Evolutionary conservation across 2,329 filamentous ascomycete species (phyloP), one percentile per base, ranked within the genome.

Genomic region (Coniochaeta hoffmannii): DNA sequence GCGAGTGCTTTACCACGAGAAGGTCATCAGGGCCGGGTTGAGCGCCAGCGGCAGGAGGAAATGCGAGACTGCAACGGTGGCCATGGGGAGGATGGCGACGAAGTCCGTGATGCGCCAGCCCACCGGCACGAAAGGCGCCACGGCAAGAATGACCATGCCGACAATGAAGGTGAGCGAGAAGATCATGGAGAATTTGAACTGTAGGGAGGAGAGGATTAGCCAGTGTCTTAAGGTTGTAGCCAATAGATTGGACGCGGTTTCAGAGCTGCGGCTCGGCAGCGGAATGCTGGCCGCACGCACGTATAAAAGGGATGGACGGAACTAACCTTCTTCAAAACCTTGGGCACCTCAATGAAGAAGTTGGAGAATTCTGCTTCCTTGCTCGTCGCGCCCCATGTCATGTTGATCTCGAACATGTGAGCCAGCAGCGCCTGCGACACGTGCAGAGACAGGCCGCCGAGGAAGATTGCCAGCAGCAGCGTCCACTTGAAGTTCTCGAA

Each of bases 401-500:
- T 93, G 71, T 94, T 81, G 66, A 93, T 84, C 72, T 89, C 84
- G 68, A 94, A 89, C 82, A 94, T 89, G 74, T 95, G 90, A 4
- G 85, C 80, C 49, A 94, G 72, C 32, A 96, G 76, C 1, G 90
- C 90, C 68, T 92, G 87, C 30, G 83, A 89, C 51, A 96, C 82
- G 72, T 95, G 89, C 34, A 95, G 79, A 1, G 85, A 89, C 52
- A 94, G 77, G 36, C 90, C 90, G 53, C 90, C 90, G 17, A 96
- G 77, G 77, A 94, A 95, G 68, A 94, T 86, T 58, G 86, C 86
- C 50, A 93, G 76, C 71, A 88, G 76, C 54, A 87, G 70, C 10
- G 86, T 83, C 88, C 88, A 91, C 71, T 86, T 88, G 71, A 90
- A 80, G 70, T 86, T 86, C 67, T 86, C 82, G 53, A 75, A 77